Conservation (phyloP, 345 rosid genomes). For the Syzygium oleosum region DNA sequence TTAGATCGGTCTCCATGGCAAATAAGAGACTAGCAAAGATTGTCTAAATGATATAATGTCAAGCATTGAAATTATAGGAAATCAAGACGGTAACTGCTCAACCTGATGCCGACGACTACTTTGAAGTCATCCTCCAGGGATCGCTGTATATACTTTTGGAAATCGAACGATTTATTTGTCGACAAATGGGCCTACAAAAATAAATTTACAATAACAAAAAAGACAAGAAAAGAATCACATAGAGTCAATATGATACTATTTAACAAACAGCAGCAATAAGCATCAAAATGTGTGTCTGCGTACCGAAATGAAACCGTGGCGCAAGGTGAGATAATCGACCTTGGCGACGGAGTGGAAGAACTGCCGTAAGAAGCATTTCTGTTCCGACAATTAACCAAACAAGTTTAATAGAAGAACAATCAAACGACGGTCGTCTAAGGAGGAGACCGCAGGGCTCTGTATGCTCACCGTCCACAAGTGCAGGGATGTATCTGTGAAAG, state of each 20-base stretch:
- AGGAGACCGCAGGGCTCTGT: background rate
- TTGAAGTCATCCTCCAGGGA: constrained; percentile 76
- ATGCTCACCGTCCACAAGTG: constrained; percentile 48
- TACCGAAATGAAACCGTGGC: constrained; percentile 68
- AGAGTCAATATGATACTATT: background rate
- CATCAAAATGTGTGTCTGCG: background rate
- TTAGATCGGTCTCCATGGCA: background rate
- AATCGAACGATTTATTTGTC: constrained; percentile 37
- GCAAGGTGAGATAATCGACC: constrained; percentile 69
- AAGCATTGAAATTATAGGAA: background rate
- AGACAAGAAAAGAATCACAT: background rate
- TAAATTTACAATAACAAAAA: background rate
- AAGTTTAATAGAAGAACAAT: background rate
- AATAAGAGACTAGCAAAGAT: background rate
- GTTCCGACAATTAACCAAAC: background rate
- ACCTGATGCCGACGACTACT: constrained; percentile 74
- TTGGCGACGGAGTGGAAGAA: constrained; percentile 60
- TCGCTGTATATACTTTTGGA: constrained; percentile 65
- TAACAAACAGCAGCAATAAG: background rate
- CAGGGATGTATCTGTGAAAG: constrained; percentile 25
- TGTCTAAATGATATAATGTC: background rate
- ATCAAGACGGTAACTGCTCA: background rate
- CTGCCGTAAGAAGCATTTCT: constrained; percentile 76
- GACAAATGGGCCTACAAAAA: constrained; percentile 47
- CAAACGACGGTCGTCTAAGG: background rate